Evolutionary conservation across 2,329 filamentous ascomycete species (phyloP).

Genomic region (Xylaria sp.): DNA sequence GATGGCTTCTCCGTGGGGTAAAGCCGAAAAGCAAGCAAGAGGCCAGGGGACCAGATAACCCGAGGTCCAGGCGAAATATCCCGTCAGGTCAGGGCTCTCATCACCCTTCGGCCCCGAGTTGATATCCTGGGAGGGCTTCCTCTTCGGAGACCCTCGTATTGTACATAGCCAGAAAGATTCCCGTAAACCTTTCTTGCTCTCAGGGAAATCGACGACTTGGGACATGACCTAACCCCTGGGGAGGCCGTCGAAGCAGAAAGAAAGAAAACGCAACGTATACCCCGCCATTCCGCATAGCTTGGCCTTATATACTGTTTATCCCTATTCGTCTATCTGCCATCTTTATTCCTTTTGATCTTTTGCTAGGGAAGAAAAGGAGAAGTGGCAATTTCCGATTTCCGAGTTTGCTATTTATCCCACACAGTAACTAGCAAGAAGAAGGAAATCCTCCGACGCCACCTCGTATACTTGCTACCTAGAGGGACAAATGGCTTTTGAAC

Average conservation of each 20-base stretch:
- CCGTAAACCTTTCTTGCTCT: not conserved
- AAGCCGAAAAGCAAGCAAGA: slow-evolving; percentile 1
- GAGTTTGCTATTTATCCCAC: not conserved
- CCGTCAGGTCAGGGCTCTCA: not conserved
- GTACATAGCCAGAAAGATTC: not conserved
- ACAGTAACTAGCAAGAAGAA: not conserved
- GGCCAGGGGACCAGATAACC: not conserved
- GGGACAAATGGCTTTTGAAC: slow-evolving; percentile 15
- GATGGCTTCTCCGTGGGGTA: slow-evolving; percentile 4
- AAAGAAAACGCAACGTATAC: not conserved
- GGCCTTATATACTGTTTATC: not conserved
- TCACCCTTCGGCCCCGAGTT: not conserved
- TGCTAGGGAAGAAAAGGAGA: not conserved
- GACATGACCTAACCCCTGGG: no score
- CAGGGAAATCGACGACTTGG: not conserved
- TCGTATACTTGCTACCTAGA: not conserved
- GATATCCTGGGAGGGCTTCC: not conserved
- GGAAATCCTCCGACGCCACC: not conserved
- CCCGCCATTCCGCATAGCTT: not conserved
- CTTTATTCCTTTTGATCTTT: not conserved
- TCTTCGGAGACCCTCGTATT: not conserved
- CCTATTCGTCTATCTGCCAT: not conserved
- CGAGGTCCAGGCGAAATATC: not conserved
- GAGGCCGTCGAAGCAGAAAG: no score
- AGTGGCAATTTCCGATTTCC: not conserved